Evolutionary conservation across 257 asterid genomes (phyloP).

Genomic region (Thymus quinquecostatus): DNA sequence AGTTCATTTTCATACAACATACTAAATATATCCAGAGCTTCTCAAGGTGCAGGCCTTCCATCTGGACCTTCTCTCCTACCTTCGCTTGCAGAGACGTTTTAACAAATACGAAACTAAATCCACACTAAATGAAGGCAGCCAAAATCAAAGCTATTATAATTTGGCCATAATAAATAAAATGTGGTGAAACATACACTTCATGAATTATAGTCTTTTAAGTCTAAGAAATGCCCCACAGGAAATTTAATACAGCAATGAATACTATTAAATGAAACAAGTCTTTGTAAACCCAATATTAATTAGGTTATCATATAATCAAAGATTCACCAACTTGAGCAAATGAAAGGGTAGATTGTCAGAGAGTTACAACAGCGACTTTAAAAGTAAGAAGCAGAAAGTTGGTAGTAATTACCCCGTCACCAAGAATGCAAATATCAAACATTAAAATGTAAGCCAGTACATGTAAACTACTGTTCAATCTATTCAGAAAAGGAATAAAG

Average conservation of each 20-base stretch:
- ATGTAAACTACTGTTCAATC: background rate
- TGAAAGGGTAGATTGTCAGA: background rate
- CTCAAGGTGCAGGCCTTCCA: background rate
- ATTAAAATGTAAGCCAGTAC: slow-evolving; percentile 3
- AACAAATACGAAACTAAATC: background rate
- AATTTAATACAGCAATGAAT: background rate
- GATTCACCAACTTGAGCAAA: background rate
- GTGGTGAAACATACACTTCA: background rate
- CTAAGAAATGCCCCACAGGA: background rate
- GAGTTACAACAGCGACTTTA: background rate
- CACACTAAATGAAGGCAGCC: background rate
- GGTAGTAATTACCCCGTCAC: background rate
- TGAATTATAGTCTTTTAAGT: background rate
- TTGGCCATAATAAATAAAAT: background rate
- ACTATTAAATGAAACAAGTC: too few relatives aligned
- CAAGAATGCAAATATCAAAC: background rate
- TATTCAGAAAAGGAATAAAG: background rate
- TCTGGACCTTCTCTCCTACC: background rate
- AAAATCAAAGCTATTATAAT: too few relatives aligned
- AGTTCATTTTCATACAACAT: background rate
- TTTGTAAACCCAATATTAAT: background rate
- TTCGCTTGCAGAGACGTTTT: background rate
- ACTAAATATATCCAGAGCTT: background rate
- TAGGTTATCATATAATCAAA: slow-evolving; percentile 12
- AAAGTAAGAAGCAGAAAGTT: background rate